phyloP scores from a whole-genome alignment of 129 eudicot genomes.

The Artemisia argyi region DNA sequence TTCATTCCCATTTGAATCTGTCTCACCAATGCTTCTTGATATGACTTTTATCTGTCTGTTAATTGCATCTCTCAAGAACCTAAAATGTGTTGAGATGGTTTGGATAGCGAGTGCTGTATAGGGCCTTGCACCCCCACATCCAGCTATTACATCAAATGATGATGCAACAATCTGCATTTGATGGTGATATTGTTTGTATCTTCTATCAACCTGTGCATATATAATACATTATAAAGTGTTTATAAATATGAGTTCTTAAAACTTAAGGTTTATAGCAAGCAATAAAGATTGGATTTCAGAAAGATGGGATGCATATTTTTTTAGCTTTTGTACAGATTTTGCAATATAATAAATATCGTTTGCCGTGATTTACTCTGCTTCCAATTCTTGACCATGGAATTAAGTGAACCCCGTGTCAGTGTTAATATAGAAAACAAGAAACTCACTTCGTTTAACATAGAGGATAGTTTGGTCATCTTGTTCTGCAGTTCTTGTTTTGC shows the following conservation, averaged over 20 bases:
- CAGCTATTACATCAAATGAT: conserved; percentile 47
- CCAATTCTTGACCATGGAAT: conserved; percentile 2
- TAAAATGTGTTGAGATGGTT: conserved; percentile 49
- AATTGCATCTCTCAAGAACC: conserved; percentile 48
- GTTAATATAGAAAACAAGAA: conserved; percentile 8
- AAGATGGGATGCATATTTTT: conserved; percentile 12
- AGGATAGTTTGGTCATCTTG: conserved; percentile 70
- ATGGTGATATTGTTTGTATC: conserved; percentile 48
- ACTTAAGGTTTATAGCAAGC: background rate
- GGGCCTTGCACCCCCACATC: conserved; percentile 47
- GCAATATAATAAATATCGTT: background rate
- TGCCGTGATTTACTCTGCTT: background rate
- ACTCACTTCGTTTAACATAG: conserved; percentile 73
- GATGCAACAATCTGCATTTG: conserved; percentile 47
- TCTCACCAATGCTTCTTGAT: conserved; percentile 48
- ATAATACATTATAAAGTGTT: background rate
- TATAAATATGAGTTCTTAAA: background rate
- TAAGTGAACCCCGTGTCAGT: background rate
- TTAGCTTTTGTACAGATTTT: background rate
- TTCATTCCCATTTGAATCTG: conserved; percentile 13
- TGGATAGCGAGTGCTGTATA: conserved; percentile 50
- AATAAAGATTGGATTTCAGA: conserved; percentile 7
- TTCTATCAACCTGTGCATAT: conserved; percentile 47
- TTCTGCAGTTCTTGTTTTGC: conserved; percentile 67
- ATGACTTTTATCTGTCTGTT: conserved; percentile 36